Evolutionary conservation across 805 yeast species (phyloP).

Genomic region (Jamesozyma spencerorum): DNA sequence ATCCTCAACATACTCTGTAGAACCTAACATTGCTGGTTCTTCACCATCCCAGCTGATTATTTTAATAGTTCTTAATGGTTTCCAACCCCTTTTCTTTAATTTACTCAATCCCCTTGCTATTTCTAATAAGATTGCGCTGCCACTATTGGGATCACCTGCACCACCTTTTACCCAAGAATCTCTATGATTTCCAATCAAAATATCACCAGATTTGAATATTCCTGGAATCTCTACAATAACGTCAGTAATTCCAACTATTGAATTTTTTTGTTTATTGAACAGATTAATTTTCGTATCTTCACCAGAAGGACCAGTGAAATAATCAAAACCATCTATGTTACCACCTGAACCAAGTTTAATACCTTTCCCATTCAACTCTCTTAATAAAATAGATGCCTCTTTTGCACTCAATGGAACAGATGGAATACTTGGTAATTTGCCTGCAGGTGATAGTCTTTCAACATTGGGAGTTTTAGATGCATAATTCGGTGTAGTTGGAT

Average conservation of each 20-base stretch:
- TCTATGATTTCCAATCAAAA: slow-evolving; percentile 47
- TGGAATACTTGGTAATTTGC: slow-evolving; percentile 43
- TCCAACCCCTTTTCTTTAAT: slow-evolving; percentile 48
- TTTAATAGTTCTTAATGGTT: slow-evolving; percentile 59
- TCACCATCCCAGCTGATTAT: slow-evolving; percentile 80
- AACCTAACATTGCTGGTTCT: slow-evolving; percentile 63
- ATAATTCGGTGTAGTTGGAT: slow-evolving; percentile 70
- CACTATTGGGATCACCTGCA: slow-evolving; percentile 43
- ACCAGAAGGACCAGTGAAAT: slow-evolving; percentile 40
- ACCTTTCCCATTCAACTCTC: slow-evolving; percentile 33
- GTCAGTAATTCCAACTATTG: slow-evolving; percentile 38
- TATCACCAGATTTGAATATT: slow-evolving; percentile 40
- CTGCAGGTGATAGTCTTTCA: slow-evolving; percentile 34
- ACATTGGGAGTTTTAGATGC: slow-evolving; percentile 39
- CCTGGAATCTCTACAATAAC: slow-evolving; percentile 50
- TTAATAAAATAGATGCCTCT: slow-evolving; percentile 36
- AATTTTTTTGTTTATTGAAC: slow-evolving; percentile 35
- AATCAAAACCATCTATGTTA: slow-evolving; percentile 34
- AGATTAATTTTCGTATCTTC: slow-evolving; percentile 28
- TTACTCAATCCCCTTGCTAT: slow-evolving; percentile 42
- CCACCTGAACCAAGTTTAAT: slow-evolving; percentile 34
- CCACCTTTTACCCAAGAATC: slow-evolving; percentile 45
- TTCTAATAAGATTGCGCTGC: slow-evolving; percentile 42
- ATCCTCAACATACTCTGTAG: slow-evolving; percentile 70
- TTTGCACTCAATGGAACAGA: slow-evolving; percentile 41